Conservation (phyloP, 2,329 filamentous ascomycete genomes). For the Zasmidium angulare region DNA sequence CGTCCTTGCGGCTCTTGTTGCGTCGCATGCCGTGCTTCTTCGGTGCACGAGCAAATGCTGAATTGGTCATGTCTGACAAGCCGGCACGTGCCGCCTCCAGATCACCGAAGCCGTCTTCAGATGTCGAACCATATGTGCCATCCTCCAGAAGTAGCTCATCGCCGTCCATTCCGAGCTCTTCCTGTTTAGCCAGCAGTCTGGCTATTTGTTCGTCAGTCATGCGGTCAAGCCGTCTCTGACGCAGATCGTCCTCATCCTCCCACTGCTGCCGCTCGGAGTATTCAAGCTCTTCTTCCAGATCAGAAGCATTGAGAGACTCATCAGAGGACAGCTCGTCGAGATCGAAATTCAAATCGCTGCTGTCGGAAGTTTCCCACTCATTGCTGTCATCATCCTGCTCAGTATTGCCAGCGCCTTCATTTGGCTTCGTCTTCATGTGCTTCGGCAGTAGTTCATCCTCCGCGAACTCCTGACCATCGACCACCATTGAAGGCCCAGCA, state of each 20-base stretch:
- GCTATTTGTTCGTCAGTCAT: conserved; percentile 64
- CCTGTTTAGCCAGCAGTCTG: conserved; percentile 59
- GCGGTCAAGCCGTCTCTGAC: conserved; percentile 38
- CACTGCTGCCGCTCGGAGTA: conserved; percentile 35
- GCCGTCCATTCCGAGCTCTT: conserved; percentile 61
- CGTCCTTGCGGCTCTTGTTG: conserved; percentile 24
- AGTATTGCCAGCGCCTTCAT: conserved; percentile 14
- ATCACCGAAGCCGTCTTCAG: conserved; percentile 30
- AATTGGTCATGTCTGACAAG: conserved; percentile 29
- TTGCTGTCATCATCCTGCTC: conserved; percentile 13
- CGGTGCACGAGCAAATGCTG: conserved; percentile 12
- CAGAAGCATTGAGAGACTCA: conserved; percentile 40
- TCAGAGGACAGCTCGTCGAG: conserved; percentile 37
- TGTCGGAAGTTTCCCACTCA: conserved; percentile 23
- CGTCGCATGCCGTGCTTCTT: conserved; percentile 25
- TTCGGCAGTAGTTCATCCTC: conserved; percentile 31
- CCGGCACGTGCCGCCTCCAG: conserved; percentile 31
- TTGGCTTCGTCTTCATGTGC: conserved; percentile 13
- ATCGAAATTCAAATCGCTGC: conserved; percentile 21
- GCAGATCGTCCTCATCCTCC: conserved; percentile 44
- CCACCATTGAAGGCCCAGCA: conserved; percentile 28
- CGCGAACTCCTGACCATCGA: conserved; percentile 29
- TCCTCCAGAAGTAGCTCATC: conserved; percentile 59
- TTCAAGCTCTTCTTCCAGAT: conserved; percentile 35
- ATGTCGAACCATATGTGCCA: conserved; percentile 26